phyloP scores from a whole-genome alignment of 1,139 yeast genomes.

The Geotrichum phurueaensis region DNA sequence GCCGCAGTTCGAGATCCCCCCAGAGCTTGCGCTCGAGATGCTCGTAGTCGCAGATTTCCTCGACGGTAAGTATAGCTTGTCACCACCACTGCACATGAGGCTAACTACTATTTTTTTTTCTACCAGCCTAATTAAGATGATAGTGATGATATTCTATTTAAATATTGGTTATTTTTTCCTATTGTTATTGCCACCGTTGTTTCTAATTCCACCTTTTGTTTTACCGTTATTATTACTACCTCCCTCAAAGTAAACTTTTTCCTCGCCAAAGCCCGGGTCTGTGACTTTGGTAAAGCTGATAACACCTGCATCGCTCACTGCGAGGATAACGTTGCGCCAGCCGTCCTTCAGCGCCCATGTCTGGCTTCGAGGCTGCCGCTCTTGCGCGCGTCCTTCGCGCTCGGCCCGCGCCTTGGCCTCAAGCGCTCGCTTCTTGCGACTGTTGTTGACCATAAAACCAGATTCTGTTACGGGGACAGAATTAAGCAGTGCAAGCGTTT shows the following conservation, averaged over 20 bases:
- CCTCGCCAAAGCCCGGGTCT: constrained; percentile 49
- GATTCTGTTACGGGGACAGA: constrained; percentile 27
- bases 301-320: constrained; percentile 66
- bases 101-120: neutral
- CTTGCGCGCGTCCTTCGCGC: constrained; percentile 20
- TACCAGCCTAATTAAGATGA: neutral
- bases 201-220: neutral
- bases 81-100: too few species aligned
- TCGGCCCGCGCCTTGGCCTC: constrained; percentile 24
- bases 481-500: constrained; percentile 34
- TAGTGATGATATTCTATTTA: neutral
- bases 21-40: constrained; percentile 87
- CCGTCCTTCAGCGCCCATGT: constrained; percentile 43
- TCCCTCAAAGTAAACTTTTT: constrained; percentile 3
- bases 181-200: neutral
- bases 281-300: constrained; percentile 58
- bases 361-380: constrained; percentile 24
- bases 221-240: neutral
- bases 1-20: constrained; percentile 86
- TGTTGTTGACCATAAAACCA: constrained; percentile 21
- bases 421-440: constrained; percentile 17
- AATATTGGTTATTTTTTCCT: neutral
- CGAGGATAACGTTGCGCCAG: constrained; percentile 49
- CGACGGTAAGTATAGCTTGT: constrained; percentile 42
- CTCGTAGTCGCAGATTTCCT: constrained; percentile 87